phyloP scores from a whole-genome alignment of 306 rosid genomes.

The Citrullus amarus region DNA sequence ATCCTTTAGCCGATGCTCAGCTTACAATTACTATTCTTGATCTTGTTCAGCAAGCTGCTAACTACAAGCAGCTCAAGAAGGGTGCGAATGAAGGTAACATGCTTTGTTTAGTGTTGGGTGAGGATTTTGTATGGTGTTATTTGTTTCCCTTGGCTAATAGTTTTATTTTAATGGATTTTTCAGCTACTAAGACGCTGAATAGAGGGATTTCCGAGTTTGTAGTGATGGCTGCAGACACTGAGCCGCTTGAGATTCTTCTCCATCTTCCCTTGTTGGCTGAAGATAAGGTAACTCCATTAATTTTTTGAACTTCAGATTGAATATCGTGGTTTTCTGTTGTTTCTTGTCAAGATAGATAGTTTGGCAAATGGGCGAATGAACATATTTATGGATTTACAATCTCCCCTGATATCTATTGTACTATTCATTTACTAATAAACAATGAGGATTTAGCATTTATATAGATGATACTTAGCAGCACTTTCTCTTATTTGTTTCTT shows the following conservation, averaged over 20 bases:
- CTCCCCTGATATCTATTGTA: background rate
- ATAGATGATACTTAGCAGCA: background rate
- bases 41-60: constrained; percentile 84
- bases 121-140: background rate
- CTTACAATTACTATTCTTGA: constrained; percentile 72
- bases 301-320: background rate
- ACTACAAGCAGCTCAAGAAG: constrained; percentile 90
- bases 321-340: background rate
- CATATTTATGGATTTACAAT: background rate
- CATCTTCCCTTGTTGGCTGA: constrained; percentile 92
- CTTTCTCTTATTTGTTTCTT: background rate
- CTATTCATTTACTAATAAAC: background rate
- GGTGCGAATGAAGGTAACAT: constrained; percentile 82
- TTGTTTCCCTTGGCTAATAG: background rate
- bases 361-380: background rate
- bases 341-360: background rate
- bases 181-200: constrained; percentile 86
- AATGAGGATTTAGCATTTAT: background rate
- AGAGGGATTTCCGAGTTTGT: constrained; percentile 86
- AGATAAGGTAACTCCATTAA: constrained; percentile 46
- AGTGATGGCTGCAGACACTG: constrained; percentile 92
- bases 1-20: constrained; percentile 80
- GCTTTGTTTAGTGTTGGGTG: background rate
- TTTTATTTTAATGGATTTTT: constrained; percentile 13
- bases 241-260: constrained; percentile 89